A percentile compares a stretch with the other conserved stretches of the same genome.
Conservation (phyloP, 2,329 filamentous ascomycete genomes). For the Colletotrichum viniferum region DNA sequence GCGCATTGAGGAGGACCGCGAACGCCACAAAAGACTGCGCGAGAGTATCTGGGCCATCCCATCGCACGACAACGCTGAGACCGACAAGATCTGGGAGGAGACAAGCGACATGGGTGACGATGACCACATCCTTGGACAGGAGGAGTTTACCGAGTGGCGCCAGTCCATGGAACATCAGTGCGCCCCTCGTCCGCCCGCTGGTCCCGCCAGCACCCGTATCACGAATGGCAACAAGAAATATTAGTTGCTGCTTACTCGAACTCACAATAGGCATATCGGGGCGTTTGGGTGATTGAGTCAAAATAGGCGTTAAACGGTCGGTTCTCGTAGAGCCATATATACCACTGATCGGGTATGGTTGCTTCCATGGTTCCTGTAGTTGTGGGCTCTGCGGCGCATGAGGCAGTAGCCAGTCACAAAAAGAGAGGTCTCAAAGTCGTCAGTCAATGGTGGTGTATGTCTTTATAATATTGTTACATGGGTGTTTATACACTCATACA, state of each 20-base stretch:
- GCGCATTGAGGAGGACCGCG: conserved; percentile 94
- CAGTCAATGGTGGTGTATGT: conserved; percentile 22
- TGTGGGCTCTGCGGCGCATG: neutral
- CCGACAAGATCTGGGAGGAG: conserved; percentile 84
- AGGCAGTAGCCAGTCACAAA: neutral
- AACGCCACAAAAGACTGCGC: conserved; percentile 87
- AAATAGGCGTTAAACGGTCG: neutral
- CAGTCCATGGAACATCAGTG: conserved; percentile 26
- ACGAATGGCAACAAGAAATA: conserved; percentile 13
- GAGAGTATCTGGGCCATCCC: conserved; percentile 94
- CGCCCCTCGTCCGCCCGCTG: conserved; percentile 8
- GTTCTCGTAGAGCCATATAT: neutral
- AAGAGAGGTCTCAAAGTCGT: neutral
- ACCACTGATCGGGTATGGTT: neutral
- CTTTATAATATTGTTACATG: conserved; percentile 35
- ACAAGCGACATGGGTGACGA: conserved; percentile 87
- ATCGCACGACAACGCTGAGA: conserved; percentile 68
- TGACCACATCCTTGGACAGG: conserved; percentile 76
- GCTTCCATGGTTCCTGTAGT: neutral
- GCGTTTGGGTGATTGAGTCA: neutral
- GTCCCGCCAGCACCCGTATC: conserved; percentile 13
- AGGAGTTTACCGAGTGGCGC: conserved; percentile 66
- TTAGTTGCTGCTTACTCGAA: neutral
- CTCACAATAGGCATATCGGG: neutral
- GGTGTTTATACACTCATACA: conserved; percentile 32